phyloP scores from a whole-genome alignment of 2,329 filamentous ascomycete species.

The Clathrospora elynae region DNA sequence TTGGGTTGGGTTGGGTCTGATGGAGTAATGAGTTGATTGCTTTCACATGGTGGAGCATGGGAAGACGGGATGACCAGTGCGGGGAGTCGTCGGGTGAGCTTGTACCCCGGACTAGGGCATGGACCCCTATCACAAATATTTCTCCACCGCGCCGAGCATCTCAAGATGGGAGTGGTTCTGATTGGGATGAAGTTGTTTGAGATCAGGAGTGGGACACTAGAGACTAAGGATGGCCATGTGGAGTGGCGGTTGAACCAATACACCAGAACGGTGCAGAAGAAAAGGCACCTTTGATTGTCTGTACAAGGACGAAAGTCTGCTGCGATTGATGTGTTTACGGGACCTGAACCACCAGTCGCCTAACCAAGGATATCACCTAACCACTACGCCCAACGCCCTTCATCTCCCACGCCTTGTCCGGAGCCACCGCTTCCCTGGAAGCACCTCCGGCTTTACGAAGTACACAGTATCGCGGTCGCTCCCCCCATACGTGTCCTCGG shows the following conservation, averaged over 20 bases:
- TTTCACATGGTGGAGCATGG: conserved; percentile 9
- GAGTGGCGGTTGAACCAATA: too few relatives aligned
- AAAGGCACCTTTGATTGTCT: too few relatives aligned
- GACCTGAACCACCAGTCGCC: background rate
- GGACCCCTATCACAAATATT: conserved; percentile 1
- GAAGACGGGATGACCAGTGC: conserved; percentile 15
- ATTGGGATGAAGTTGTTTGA: too few relatives aligned
- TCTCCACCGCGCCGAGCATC: too few relatives aligned
- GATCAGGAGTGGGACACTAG: too few relatives aligned
- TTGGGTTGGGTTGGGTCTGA: background rate
- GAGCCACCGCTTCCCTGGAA: background rate
- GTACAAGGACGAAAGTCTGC: too few relatives aligned
- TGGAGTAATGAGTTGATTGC: background rate
- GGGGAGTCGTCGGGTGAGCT: conserved; percentile 11
- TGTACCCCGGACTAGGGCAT: conserved; percentile 16
- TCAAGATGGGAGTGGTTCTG: too few relatives aligned
- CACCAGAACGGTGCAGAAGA: too few relatives aligned
- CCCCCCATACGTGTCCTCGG: too few relatives aligned
- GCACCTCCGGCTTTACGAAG: too few relatives aligned
- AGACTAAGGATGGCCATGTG: too few relatives aligned
- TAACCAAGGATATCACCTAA: conserved; percentile 9
- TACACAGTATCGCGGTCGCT: too few relatives aligned
- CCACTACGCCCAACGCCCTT: conserved; percentile 4
- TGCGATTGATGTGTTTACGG: background rate
- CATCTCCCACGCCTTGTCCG: background rate